Evolutionary conservation across 306 rosid species (phyloP), one percentile per base, ranked within the genome.

Genomic region (Quillaja saponaria): DNA sequence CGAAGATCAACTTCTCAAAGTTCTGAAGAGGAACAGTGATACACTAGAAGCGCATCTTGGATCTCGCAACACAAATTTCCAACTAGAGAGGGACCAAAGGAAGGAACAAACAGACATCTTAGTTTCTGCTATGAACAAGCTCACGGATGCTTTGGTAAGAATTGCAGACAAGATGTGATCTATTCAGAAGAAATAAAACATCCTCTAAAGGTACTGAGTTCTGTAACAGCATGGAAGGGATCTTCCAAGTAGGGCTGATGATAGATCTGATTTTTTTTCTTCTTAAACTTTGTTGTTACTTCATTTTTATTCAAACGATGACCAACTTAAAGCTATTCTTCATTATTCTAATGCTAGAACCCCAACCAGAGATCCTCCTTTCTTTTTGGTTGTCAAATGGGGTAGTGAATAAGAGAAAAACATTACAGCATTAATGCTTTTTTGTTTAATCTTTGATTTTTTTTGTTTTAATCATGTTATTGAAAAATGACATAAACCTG

Each of bases 101-200:
- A 82, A 69, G 66, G 84, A 80, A 75, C 82, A 82, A 13, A 49
- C 60, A 12, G 68, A 63, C 31, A 66, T 34, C 72, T 50, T 82
- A 64, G 65, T 82, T 15, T 48, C 77, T 55, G 82, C 85, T 19
- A 75, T 82, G 1, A 64, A 81, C 54, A 77, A 73, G 64, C 76
- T 82, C 68, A 67, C 85, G 11, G 80, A 85, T 69, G 88, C 84
- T 55, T 17, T 85, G 10, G 64, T 18, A 55, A 71, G 76, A 67
- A 80, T 82, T 69, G 88, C 86, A n/a, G 85, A 85, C 34, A 85
- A 75, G 76, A 58, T 75, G 45, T 80, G 19, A 75, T 38, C 46
- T 49, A 51, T 40, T 62, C 76, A 58, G 37, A 61, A 42, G 50
- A 60, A 54, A 14, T 52, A 33, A 42, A 48, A 47, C 8, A 37